Percentiles rank a stretch among this genome's conserved stretches.
These are phyloP conservation scores for Gymnopus androsaceus DNA, from an alignment of 1,284 basidiomycete species.

Conservation along the genomic window DNA sequence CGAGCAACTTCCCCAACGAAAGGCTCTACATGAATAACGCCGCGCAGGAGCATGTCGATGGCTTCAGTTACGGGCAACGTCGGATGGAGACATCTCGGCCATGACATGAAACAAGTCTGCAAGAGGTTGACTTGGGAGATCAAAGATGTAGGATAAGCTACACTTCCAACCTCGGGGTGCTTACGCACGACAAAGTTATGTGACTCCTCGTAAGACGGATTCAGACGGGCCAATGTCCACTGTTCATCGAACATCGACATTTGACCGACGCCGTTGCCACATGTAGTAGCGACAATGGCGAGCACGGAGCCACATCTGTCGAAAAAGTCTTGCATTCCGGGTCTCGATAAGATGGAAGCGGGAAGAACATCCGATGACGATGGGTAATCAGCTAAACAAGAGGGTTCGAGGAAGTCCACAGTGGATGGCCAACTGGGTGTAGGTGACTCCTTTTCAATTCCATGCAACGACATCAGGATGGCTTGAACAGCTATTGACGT, in stretches of 20 bases:
- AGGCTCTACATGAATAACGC: constrained; percentile 85
- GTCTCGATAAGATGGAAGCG: constrained; percentile 53
- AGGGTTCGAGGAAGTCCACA: constrained; percentile 67
- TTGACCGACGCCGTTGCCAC: constrained; percentile 69
- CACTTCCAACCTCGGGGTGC: constrained; percentile 64
- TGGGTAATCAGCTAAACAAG: constrained; percentile 64
- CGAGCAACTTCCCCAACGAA: constrained; percentile 70
- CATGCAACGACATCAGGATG: constrained; percentile 71
- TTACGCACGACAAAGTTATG: constrained; percentile 65
- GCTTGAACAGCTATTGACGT: constrained; percentile 80
- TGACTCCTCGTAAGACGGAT: constrained; percentile 69
- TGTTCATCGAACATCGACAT: constrained; percentile 88
- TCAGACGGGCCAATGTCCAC: constrained; percentile 63
- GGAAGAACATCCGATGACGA: constrained; percentile 67
- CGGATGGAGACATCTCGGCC: constrained; percentile 78
- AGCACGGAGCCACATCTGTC: constrained; percentile 67
- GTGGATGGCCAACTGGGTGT: constrained; percentile 78
- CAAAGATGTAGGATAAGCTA: constrained; percentile 71
- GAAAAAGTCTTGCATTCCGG: constrained; percentile 78
- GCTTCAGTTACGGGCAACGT: constrained; percentile 61
- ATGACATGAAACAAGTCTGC: constrained; percentile 79
- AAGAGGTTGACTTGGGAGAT: constrained; percentile 74
- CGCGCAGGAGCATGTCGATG: constrained; percentile 80
- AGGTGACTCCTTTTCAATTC: constrained; percentile 71
- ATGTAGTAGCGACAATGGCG: constrained; percentile 63